Evolutionary conservation across 768 basidiomycete genomes (phyloP), one percentile per base, ranked within the genome.

Genomic region (Pseudohyphozyma bogoriensis): DNA sequence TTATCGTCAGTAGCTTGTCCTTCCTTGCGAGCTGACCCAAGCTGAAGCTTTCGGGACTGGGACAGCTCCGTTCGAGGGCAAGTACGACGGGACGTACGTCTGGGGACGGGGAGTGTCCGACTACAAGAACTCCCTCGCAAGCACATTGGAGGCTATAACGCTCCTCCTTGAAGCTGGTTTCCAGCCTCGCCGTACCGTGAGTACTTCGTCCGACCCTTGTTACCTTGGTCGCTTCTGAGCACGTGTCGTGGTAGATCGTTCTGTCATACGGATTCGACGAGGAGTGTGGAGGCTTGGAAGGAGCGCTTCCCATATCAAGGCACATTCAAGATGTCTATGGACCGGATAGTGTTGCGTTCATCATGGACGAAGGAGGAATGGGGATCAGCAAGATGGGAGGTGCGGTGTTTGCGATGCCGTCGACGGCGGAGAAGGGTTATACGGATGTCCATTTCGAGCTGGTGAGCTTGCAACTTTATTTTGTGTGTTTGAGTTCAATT

Each of bases 311-410:
- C 5, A 73, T 83, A 16, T 73, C 73, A 0, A 49, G 72, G 16
- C 72, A 76, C 45, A 73, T 95, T 28, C 70, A 81, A 51, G 67
- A 78, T 7, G 77, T 75, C n/a, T 91, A 86, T 68, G 90, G 89
- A 33, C 72, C 80, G 64, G 74, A 89, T 68, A 79, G 80, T 3
- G 82, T 89, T 67, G 83, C 87, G 0, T 78, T 93, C 70, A 73
- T 93, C 51, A 78, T 96, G 32, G 91, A 96, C 69, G 91, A 96
- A 77, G 90, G 90, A 36, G 81, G 87, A 82, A 70, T 68, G 77
- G 74, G 74, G 8, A 64, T 75, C 3, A 70, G 71, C 15, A 50
- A 71, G 15, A 40, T 56, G 61, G 1, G 62, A 10, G 50, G 50
- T 1, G 6, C 33, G 15, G 33, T 56, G 3, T 62, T 76, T 36